phyloP scores from a whole-genome alignment of 164 flowering plant species.

The Umbilicus rupestris region DNA sequence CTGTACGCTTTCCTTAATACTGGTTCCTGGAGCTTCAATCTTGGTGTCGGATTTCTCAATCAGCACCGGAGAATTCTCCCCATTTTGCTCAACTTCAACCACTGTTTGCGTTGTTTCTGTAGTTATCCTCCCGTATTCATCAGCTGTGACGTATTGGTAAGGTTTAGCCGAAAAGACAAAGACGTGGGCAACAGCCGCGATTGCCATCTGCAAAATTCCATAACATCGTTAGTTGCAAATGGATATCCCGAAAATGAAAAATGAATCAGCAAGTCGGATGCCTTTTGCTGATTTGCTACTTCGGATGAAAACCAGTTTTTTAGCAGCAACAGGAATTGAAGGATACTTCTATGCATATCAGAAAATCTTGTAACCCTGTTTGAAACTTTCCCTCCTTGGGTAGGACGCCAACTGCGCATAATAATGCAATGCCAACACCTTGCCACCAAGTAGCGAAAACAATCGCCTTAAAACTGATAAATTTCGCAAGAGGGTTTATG shows the following conservation, averaged over 20 bases:
- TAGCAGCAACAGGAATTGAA: background rate
- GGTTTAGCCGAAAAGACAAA: constrained; percentile 69
- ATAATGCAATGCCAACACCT: constrained; percentile 75
- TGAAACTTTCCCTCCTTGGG: constrained; percentile 50
- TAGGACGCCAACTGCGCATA: constrained; percentile 44
- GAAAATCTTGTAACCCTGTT: constrained; percentile 67
- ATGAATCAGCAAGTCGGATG: background rate
- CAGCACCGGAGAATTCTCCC: constrained; percentile 33
- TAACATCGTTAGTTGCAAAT: background rate
- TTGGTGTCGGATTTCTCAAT: constrained; percentile 47
- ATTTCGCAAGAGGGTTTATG: constrained; percentile 81
- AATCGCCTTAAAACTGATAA: constrained; percentile 91
- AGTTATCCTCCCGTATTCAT: constrained; percentile 33
- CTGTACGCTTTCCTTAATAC: constrained; percentile 74
- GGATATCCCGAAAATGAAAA: background rate
- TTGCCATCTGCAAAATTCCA: constrained; percentile 52
- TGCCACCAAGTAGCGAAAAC: constrained; percentile 99
- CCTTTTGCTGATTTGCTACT: too few relatives aligned
- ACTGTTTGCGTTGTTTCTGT: constrained; percentile 31
- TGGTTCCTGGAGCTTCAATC: constrained; percentile 68
- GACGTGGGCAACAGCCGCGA: constrained; percentile 78
- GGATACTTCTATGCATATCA: constrained; percentile 79
- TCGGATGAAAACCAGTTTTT: background rate
- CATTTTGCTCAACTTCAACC: constrained; percentile 33
- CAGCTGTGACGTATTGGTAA: constrained; percentile 36